Evolutionary conservation across 78 protist genomes (phyloP), one percentile per base, ranked within the genome.

Genomic region (Capsaspora owczarzaki): DNA sequence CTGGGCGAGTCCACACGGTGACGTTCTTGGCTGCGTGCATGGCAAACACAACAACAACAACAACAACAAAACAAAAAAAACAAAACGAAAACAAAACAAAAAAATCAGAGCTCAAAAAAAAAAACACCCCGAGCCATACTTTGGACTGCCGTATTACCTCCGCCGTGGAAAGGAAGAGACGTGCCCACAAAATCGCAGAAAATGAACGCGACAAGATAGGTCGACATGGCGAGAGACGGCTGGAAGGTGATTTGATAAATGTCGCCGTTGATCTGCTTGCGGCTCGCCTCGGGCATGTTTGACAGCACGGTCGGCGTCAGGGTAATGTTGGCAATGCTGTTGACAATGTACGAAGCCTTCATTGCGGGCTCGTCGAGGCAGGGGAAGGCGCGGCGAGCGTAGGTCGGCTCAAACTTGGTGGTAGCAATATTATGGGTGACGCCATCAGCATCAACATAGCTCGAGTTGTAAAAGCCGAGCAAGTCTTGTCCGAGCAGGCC

Each of bases 341-440:
- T n/a, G 70, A 66, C 41, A 38, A 0, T 2, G 33, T 68, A 53
- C 19, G 38, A 2, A 38, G 86, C 86, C 75, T 75, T 72, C 46
- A 61, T 0, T 10, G 12, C 29, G 25, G 87, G 87, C 78, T 79
- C 63, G 63, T 84, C 87, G 5, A 77, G 69, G 80, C 87, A 84
- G 4, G 87, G 87, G 69, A 84, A 56, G 37, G 74, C 49, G 1
- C 37, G 29, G 20, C 82, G 74, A 16, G 82, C 82, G n/a, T 79
- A 29, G 10, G 76, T 69, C 61, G 82, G 75, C 82, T 79, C 60
- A 6, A 56, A 56, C 61, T 61, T 51, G 29, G 82, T 76, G 27
- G 38, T 29, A 14, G 80, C 80, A 60, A 76, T 0, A 3, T 10
- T 25, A 4, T 29, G n/a, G 27, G 5, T 16, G 23, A 22, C 46